Percentiles rank a stretch among this genome's conserved stretches.
phyloP scores from a whole-genome alignment of 495 filamentous ascomycete genomes.

The Hypoxylon rickii region DNA sequence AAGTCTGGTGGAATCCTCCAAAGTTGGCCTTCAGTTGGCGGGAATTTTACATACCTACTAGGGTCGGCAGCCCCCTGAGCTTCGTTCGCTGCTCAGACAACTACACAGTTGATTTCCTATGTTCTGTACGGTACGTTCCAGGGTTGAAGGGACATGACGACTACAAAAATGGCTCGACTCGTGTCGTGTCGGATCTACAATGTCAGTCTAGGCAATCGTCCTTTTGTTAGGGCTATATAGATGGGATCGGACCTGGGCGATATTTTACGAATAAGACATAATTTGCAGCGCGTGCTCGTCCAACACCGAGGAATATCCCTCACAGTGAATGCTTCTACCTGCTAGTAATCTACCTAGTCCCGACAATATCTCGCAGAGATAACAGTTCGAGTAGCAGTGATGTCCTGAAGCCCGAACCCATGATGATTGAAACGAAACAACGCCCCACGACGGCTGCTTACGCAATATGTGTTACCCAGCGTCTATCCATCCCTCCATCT shows the following conservation, averaged over 20 bases:
- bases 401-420: not conserved
- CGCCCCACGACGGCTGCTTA: too few species aligned
- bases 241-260: constrained; percentile 16
- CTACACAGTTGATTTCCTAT: constrained; percentile 15
- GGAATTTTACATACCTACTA: constrained; percentile 8
- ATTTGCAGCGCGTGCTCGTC: constrained; percentile 20
- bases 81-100: constrained; percentile 25
- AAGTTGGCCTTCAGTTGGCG: constrained; percentile 2
- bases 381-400: too few species aligned
- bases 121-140: constrained; percentile 7
- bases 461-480: too few species aligned
- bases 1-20: constrained; percentile 5
- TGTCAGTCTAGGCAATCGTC: constrained; percentile 19
- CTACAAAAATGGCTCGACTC: constrained; percentile 27
- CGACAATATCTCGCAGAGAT: too few species aligned
- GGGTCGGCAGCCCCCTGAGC: constrained; percentile 25
- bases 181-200: constrained; percentile 20
- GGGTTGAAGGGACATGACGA: too few species aligned
- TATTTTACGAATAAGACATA: constrained; percentile 15
- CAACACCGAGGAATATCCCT: too few species aligned
- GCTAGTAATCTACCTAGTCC: not conserved
- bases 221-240: constrained; percentile 36
- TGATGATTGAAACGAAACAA: constrained; percentile 4
- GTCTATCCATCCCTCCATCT: too few species aligned
- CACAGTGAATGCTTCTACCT: too few species aligned